A percentile compares a stretch with the other conserved stretches of the same genome.
Evolutionary conservation across 305 asterid species (phyloP).

Genomic region (Ajuga reptans): DNA sequence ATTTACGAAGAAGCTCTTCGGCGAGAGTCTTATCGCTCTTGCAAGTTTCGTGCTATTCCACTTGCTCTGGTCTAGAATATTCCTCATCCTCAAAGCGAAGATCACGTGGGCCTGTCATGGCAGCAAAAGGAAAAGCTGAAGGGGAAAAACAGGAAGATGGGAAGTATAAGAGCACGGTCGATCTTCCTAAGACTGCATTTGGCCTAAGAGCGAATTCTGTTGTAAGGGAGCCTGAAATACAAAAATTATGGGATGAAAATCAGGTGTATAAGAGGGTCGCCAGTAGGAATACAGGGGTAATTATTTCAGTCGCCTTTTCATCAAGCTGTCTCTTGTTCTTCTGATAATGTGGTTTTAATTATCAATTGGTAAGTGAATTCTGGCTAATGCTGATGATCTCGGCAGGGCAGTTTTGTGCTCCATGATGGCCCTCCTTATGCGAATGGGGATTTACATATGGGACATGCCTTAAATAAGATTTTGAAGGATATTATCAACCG

Average conservation of each 20-base stretch:
- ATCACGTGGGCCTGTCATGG: conserved; percentile 71
- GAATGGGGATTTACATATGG: conserved; percentile 96
- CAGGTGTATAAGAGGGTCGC: conserved; percentile 68
- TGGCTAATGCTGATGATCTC: conserved; percentile 31
- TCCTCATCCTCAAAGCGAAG: conserved; percentile 49
- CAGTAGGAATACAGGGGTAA: conserved; percentile 74
- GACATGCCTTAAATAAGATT: conserved; percentile 93
- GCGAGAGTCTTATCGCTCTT: conserved; percentile 43
- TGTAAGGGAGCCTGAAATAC: conserved; percentile 90
- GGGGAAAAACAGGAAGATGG: conserved; percentile 82
- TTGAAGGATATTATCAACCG: conserved; percentile 95
- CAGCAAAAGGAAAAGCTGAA: conserved; percentile 64
- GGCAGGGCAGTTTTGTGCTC: conserved; percentile 83
- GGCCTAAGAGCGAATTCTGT: conserved; percentile 87
- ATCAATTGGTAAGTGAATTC: conserved; percentile 13
- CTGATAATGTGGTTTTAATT: background rate
- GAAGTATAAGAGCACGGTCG: conserved; percentile 81
- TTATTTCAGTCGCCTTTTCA: conserved; percentile 21
- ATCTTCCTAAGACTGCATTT: conserved; percentile 84
- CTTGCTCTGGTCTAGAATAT: conserved; percentile 40
- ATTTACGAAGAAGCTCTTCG: conserved; percentile 55
- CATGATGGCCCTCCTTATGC: conserved; percentile 99
- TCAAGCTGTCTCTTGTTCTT: background rate
- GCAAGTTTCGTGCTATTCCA: conserved; percentile 41
- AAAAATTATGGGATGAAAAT: conserved; percentile 85